These are phyloP conservation scores for Prunus yedoensis DNA, from an alignment of 331 rosid species.

Conservation along the genomic window DNA sequence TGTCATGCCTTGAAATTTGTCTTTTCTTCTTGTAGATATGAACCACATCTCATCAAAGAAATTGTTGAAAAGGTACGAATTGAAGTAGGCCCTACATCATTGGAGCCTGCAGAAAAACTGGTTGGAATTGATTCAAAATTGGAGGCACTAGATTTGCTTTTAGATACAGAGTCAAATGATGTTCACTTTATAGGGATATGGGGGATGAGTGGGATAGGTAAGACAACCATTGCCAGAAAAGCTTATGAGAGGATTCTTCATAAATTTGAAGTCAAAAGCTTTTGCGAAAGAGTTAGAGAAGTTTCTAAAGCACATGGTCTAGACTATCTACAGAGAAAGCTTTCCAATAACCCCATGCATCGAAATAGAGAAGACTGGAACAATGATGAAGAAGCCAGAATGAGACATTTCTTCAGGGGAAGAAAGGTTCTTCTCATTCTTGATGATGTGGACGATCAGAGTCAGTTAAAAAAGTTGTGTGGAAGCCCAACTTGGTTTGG, in stretches of 20 bases:
- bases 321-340: background rate
- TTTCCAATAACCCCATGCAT: background rate
- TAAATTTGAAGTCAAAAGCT: background rate
- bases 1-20: background rate
- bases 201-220: slow-evolving; percentile 19
- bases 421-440: slow-evolving; percentile 2
- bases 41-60: background rate
- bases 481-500: background rate
- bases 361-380: background rate
- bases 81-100: background rate
- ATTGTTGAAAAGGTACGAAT: background rate
- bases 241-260: background rate
- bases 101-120: background rate
- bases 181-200: background rate
- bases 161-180: background rate
- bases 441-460: background rate
- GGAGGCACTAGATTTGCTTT: background rate
- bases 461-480: background rate
- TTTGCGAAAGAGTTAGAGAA: background rate
- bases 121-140: background rate
- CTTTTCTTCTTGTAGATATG: background rate
- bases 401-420: background rate
- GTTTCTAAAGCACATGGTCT: background rate
- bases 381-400: background rate
- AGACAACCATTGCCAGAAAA: slow-evolving; percentile 15